Evolutionary conservation across 208 protist genomes (phyloP), one percentile per base, ranked within the genome.

Genomic region (Angomonas deanei): DNA sequence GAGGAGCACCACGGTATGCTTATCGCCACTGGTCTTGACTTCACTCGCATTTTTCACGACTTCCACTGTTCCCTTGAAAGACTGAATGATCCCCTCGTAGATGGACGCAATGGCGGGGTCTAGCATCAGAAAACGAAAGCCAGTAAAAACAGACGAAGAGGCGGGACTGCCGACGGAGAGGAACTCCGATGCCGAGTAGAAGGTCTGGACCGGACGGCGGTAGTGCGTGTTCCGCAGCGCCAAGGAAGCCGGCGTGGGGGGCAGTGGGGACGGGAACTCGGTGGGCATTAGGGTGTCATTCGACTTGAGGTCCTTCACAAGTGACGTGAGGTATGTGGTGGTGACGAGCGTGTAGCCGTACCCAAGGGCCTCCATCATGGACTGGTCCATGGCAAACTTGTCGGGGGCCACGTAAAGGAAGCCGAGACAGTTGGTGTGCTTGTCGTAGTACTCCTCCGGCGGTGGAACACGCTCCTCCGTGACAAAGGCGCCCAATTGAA

Each of bases 321-420:
- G 65, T 6, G 54, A 47, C 0, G 47, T 4, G 19, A 91, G n/a
- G 70, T 87, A 91, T 1, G 48, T 30, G 17, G 74, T 59, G 17
- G 84, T 88, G n/a, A 77, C 81, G 21, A 91, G 67, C n/a, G 79
- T 82, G 73, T 88, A 91, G 42, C 78, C 68, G 61, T 76, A 78
- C 30, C 72, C 72, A 15, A 88, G 69, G 0, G 78, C 80, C 32
- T 78, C 57, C 63, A 91, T 76, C 68, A 85, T 72, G n/a, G 66
- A 53, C 36, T 61, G 74, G 34, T 81, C 76, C 67, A 88, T 75
- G 24, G 27, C 38, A 56, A 86, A 88, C 32, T 56, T 53, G 36
- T 86, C 72, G 46, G 80, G 71, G 2, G 73, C 74, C 17, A 86
- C 72, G 72, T 80, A 91, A 17, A 91, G 72, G 52, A 91, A 86